These are phyloP conservation scores for Penicillium angulare DNA, from an alignment of 495 filamentous ascomycete species.

Conservation along the genomic window DNA sequence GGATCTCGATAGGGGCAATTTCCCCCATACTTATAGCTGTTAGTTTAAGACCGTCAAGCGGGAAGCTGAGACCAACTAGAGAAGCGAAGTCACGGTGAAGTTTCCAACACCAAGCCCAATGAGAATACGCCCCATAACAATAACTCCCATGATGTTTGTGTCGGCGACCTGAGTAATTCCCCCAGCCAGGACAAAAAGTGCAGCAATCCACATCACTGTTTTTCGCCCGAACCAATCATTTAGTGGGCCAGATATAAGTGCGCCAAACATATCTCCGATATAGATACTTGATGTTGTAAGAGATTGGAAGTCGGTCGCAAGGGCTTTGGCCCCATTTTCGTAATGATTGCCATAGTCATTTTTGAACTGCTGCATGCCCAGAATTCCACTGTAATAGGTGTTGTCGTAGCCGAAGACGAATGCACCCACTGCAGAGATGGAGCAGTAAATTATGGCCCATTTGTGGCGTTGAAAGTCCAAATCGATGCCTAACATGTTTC, in stretches of 20 bases:
- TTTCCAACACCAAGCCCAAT: conserved; percentile 26
- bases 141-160: neutral
- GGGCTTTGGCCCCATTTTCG: conserved; percentile 12
- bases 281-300: conserved; percentile 26
- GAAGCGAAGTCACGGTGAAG: conserved; percentile 25
- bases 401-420: conserved; percentile 29
- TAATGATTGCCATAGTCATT: conserved; percentile 21
- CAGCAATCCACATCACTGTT: conserved; percentile 19
- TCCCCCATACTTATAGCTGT: conserved; percentile 23
- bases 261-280: conserved; percentile 25
- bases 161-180: conserved; percentile 18
- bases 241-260: conserved; percentile 19
- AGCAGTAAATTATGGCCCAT: conserved; percentile 24
- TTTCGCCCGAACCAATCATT: conserved; percentile 21
- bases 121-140: conserved; percentile 19
- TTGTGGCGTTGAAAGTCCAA: conserved; percentile 23
- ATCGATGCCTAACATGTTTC: conserved; percentile 6
- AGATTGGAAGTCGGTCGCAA: conserved; percentile 20
- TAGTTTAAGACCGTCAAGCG: neutral
- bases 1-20: conserved; percentile 30
- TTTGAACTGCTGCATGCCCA: conserved; percentile 23
- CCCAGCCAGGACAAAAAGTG: conserved; percentile 19
- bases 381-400: conserved; percentile 30
- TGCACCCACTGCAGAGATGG: conserved; percentile 25
- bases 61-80: conserved; percentile 16